Evolutionary conservation across 2,329 filamentous ascomycete genomes (phyloP).

Genomic region (Aspergillus caelatus): DNA sequence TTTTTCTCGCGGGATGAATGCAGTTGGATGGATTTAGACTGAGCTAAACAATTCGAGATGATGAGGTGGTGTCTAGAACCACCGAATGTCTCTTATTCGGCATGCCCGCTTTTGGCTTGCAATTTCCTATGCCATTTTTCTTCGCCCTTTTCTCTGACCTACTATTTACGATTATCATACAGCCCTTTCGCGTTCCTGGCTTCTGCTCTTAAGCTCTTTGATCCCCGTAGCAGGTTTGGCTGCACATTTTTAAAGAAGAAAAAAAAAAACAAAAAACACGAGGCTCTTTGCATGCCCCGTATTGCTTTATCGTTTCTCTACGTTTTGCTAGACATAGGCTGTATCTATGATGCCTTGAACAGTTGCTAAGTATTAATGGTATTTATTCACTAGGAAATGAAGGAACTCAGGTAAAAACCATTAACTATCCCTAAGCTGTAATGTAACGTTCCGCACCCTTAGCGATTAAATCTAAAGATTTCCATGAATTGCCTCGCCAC

Average conservation of each 20-base stretch:
- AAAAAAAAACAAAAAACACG: constrained; percentile 1
- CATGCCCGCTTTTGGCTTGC: not conserved
- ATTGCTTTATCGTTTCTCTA: not conserved
- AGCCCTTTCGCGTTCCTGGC: constrained; percentile 6
- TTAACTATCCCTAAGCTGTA: not conserved
- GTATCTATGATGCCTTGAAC: not conserved
- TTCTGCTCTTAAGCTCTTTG: constrained; percentile 9
- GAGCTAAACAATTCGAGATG: constrained; percentile 1
- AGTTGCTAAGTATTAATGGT: not conserved
- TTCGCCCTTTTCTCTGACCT: constrained; percentile 4
- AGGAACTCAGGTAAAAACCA: not conserved
- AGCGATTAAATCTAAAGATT: constrained; percentile 47
- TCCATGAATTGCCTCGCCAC: constrained; percentile 50
- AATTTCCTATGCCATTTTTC: not conserved
- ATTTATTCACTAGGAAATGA: not conserved
- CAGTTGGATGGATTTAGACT: constrained; percentile 7
- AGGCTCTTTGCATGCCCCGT: not conserved
- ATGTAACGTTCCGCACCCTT: not conserved
- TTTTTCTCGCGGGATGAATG: constrained; percentile 9
- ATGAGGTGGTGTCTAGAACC: not conserved
- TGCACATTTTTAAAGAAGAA: not conserved
- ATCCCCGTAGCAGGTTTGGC: constrained; percentile 16
- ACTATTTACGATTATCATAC: constrained; percentile 8
- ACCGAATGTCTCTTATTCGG: constrained; percentile 1
- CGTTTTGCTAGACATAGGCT: not conserved